phyloP scores from a whole-genome alignment of 495 filamentous ascomycete species.

The Podospora pseudoanserina region DNA sequence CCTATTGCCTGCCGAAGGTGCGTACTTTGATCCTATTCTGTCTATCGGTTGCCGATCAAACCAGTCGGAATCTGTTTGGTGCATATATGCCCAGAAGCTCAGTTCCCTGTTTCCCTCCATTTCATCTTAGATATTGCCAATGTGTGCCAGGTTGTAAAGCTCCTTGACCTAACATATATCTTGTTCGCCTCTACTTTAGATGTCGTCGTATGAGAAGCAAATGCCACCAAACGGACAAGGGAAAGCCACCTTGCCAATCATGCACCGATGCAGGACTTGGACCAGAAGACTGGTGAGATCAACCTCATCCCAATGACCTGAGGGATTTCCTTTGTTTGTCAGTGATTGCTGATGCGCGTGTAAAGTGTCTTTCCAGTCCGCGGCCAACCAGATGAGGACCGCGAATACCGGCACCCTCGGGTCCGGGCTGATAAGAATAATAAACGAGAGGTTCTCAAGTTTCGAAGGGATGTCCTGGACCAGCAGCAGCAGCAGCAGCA shows the following conservation, averaged over 20 bases:
- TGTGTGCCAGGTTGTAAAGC: not conserved
- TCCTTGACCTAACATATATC: not conserved
- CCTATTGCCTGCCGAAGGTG: slow-evolving; percentile 51
- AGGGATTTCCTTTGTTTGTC: slow-evolving; percentile 3
- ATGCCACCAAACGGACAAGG: slow-evolving; percentile 43
- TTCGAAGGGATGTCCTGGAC: slow-evolving; percentile 36
- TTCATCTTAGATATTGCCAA: not conserved
- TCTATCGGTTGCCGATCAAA: not conserved
- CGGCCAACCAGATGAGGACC: slow-evolving; percentile 43
- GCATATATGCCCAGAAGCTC: not conserved
- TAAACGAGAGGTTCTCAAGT: slow-evolving; percentile 36
- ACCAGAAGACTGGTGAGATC: slow-evolving; percentile 42
- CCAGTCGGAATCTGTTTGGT: not conserved
- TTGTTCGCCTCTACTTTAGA: slow-evolving; percentile 23
- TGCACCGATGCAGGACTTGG: slow-evolving; percentile 43
- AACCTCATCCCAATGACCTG: not conserved
- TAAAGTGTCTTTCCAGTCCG: slow-evolving; percentile 43
- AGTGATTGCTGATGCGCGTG: not conserved
- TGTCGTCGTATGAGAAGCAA: slow-evolving; percentile 51
- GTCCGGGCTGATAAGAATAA: slow-evolving; percentile 39
- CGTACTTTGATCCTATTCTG: slow-evolving; percentile 9
- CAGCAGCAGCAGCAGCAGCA: slow-evolving; percentile 30
- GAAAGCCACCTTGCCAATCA: slow-evolving; percentile 40
- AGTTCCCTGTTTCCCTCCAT: not conserved
- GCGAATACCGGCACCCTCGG: slow-evolving; percentile 46